phyloP scores from a whole-genome alignment of 352 stramenopile species.

The Globisporangium cylindrosporum region DNA sequence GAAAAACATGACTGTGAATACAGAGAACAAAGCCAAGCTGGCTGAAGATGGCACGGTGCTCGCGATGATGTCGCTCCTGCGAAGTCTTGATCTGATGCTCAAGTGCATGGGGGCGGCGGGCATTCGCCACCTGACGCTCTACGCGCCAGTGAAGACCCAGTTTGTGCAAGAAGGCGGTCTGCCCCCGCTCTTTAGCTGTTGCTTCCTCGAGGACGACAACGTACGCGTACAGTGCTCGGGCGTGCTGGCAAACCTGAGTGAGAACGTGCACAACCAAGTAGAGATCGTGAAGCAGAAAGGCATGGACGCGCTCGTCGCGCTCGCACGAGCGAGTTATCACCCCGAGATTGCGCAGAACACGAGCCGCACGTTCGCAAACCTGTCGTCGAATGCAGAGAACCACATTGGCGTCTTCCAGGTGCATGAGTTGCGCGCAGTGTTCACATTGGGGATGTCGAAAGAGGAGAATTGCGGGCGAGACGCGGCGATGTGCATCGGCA shows the following conservation, averaged over 20 bases:
- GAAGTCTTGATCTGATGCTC: conserved; percentile 72
- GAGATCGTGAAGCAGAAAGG: conserved; percentile 76
- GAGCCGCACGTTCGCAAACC: conserved; percentile 86
- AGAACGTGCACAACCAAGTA: conserved; percentile 91
- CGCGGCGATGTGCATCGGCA: conserved; percentile 91
- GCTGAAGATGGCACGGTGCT: conserved; percentile 84
- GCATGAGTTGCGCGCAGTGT: conserved; percentile 75
- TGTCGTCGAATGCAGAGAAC: conserved; percentile 93
- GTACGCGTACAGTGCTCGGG: conserved; percentile 89
- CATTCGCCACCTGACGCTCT: conserved; percentile 87
- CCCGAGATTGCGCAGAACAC: conserved; percentile 84
- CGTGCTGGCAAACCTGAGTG: conserved; percentile 88
- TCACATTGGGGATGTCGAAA: conserved; percentile 58
- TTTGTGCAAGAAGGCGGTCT: conserved; percentile 73
- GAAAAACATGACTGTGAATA: conserved; percentile 89
- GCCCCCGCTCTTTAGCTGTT: conserved; percentile 60
- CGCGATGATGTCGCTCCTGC: conserved; percentile 80
- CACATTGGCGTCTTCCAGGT: conserved; percentile 84
- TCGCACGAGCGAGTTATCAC: conserved; percentile 62
- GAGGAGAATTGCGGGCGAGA: conserved; percentile 91
- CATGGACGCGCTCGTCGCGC: conserved; percentile 64
- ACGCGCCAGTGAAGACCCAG: conserved; percentile 60
- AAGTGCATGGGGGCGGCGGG: conserved; percentile 87
- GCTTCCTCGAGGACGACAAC: conserved; percentile 62
- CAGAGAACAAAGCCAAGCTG: conserved; percentile 89